Conservation (phyloP, 1,139 yeast species). For the Taphrina communis region DNA sequence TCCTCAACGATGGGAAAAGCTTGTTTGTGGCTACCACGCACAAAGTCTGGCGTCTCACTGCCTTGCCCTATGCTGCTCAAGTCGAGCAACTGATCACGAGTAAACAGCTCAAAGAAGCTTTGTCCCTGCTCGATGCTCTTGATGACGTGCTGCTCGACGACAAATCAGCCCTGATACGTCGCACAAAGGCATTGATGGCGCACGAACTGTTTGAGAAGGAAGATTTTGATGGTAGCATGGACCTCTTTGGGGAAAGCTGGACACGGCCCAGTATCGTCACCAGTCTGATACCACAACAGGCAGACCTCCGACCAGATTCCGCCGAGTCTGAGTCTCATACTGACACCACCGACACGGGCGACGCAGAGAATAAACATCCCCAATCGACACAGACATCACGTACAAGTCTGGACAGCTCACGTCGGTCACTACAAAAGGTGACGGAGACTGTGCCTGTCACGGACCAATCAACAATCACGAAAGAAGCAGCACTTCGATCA, state of each 20-base stretch:
- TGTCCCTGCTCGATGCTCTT: conserved; percentile 54
- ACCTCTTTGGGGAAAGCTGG: conserved; percentile 59
- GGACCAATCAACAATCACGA: neutral
- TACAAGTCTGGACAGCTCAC: conserved; percentile 14
- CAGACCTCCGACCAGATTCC: conserved; percentile 32
- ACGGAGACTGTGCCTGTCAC: conserved; percentile 17
- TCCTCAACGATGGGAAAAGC: conserved; percentile 44
- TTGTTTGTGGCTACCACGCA: conserved; percentile 48
- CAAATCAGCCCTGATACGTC: conserved; percentile 54
- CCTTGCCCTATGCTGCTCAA: conserved; percentile 51
- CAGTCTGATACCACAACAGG: conserved; percentile 54
- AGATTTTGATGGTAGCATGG: conserved; percentile 55
- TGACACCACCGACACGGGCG: conserved; percentile 27
- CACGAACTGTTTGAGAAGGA: conserved; percentile 51
- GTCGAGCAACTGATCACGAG: conserved; percentile 48
- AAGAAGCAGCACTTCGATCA: conserved; percentile 25
- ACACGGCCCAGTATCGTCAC: conserved; percentile 65
- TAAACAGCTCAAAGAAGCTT: conserved; percentile 54
- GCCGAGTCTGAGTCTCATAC: conserved; percentile 49
- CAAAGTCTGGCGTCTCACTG: conserved; percentile 48
- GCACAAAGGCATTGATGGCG: conserved; percentile 58
- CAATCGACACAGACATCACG: conserved; percentile 16
- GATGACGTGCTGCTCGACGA: conserved; percentile 51
- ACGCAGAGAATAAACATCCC: conserved; percentile 11
- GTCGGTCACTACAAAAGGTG: conserved; percentile 12